Evolutionary conservation across 2,329 filamentous ascomycete species (phyloP).

Genomic region (Paecilomyces formosus): DNA sequence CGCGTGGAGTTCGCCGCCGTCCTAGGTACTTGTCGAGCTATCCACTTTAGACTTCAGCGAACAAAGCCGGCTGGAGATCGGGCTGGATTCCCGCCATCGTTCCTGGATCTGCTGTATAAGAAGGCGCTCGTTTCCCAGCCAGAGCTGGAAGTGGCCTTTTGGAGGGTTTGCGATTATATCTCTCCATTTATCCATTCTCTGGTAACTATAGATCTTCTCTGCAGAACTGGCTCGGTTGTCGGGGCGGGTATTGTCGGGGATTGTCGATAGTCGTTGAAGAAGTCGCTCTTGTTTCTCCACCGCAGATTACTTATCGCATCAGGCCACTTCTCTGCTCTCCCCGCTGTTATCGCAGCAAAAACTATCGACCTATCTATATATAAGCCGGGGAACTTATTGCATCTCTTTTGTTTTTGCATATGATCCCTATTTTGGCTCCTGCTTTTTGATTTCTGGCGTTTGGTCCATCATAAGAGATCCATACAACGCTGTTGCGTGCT

Average conservation of each 20-base stretch:
- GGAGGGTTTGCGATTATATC: neutral
- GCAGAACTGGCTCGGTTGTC: neutral
- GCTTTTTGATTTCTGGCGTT: neutral
- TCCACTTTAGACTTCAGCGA: neutral
- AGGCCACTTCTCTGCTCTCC: neutral
- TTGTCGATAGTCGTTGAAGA: neutral
- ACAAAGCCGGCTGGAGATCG: neutral
- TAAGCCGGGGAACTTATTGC: neutral
- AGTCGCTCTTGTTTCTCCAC: neutral
- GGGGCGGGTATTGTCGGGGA: neutral
- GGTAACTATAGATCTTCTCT: neutral
- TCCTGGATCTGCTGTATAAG: neutral
- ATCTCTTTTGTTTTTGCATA: neutral
- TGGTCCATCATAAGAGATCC: neutral
- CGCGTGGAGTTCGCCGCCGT: neutral
- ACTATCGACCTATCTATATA: neutral
- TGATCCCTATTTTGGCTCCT: neutral
- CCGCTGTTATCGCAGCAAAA: neutral
- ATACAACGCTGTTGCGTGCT: neutral
- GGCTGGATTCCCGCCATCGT: neutral
- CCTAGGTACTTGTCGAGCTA: neutral
- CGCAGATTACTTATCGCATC: neutral
- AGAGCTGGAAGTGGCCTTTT: neutral
- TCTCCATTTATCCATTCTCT: too few species aligned
- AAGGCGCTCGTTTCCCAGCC: neutral